Conservation (phyloP, 176 grass and related monocot genomes). For the Elaeis guineensis region DNA sequence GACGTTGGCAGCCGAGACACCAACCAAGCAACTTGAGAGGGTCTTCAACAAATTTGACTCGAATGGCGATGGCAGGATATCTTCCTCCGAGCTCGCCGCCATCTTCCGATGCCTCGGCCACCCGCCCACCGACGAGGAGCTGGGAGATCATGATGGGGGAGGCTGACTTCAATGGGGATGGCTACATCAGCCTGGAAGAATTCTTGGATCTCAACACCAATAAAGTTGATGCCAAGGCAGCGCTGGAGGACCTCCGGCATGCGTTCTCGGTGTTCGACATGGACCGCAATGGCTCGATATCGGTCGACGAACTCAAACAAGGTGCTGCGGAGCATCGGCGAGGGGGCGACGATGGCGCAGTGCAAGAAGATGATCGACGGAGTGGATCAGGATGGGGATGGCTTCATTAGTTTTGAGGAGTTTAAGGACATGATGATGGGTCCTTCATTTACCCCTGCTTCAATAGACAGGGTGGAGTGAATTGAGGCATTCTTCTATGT, state of each 20-base stretch:
- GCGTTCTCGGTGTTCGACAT: slow-evolving; percentile 83
- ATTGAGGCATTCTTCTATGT: not conserved
- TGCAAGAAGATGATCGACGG: slow-evolving; percentile 87
- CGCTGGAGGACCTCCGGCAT: slow-evolving; percentile 68
- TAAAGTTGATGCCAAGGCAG: slow-evolving; percentile 20
- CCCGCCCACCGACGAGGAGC: slow-evolving; percentile 49
- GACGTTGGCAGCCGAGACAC: not conserved
- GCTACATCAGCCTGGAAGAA: slow-evolving; percentile 77
- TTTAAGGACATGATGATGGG: slow-evolving; percentile 92
- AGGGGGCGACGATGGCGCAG: slow-evolving; percentile 61
- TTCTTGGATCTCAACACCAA: slow-evolving; percentile 60
- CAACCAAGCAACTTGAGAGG: slow-evolving; percentile 48
- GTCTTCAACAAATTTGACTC: slow-evolving; percentile 89
- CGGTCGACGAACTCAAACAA: slow-evolving; percentile 62
- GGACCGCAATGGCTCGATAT: slow-evolving; percentile 76
- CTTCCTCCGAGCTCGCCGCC: slow-evolving; percentile 54
- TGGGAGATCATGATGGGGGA: slow-evolving; percentile 80
- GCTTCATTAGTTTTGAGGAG: slow-evolving; percentile 76
- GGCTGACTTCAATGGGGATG: slow-evolving; percentile 79
- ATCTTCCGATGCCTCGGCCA: slow-evolving; percentile 71
- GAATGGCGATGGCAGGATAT: slow-evolving; percentile 90
- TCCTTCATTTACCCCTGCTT: slow-evolving; percentile 12
- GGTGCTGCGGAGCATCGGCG: slow-evolving; percentile 63
- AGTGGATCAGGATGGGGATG: slow-evolving; percentile 76
- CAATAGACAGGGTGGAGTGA: not conserved